Percentiles rank a stretch among this genome's conserved stretches.
phyloP scores from a whole-genome alignment of 768 basidiomycete genomes.

The Tricholoma flavovirens region DNA sequence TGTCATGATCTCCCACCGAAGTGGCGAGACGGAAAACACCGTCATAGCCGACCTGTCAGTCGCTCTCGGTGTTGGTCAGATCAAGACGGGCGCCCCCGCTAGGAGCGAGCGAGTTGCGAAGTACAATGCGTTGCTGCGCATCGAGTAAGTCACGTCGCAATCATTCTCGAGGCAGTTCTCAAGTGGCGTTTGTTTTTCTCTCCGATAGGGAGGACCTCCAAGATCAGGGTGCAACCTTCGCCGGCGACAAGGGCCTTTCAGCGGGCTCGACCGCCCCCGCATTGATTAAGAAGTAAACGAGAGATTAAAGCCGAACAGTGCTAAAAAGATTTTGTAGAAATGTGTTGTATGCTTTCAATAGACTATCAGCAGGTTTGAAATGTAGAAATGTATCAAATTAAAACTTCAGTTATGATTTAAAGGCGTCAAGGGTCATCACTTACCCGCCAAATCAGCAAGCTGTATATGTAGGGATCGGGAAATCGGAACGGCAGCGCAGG shows the following conservation, averaged over 20 bases:
- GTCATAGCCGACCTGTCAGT: constrained; percentile 94
- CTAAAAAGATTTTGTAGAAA: neutral
- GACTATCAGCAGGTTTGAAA: neutral
- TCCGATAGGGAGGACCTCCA: constrained; percentile 67
- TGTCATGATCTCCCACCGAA: constrained; percentile 99
- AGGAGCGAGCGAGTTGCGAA: constrained; percentile 95
- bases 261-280: constrained; percentile 69
- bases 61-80: constrained; percentile 87
- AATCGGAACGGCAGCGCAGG: too few species aligned
- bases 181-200: constrained; percentile 6
- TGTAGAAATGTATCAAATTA: neutral
- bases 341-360: neutral
- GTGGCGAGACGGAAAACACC: constrained; percentile 97
- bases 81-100: constrained; percentile 98
- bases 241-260: constrained; percentile 76
- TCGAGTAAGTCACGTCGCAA: constrained; percentile 57
- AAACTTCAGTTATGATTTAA: too few species aligned
- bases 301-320: neutral
- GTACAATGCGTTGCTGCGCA: constrained; percentile 86
- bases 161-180: constrained; percentile 2
- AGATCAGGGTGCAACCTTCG: constrained; percentile 60
- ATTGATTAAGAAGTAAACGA: constrained; percentile 56
- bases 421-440: too few species aligned
- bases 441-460: too few species aligned
- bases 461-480: too few species aligned